A percentile compares a stretch with the other conserved stretches of the same genome.
These are phyloP conservation scores for Tilletia horrida DNA, from an alignment of 1,284 basidiomycete species.

Conservation along the genomic window DNA sequence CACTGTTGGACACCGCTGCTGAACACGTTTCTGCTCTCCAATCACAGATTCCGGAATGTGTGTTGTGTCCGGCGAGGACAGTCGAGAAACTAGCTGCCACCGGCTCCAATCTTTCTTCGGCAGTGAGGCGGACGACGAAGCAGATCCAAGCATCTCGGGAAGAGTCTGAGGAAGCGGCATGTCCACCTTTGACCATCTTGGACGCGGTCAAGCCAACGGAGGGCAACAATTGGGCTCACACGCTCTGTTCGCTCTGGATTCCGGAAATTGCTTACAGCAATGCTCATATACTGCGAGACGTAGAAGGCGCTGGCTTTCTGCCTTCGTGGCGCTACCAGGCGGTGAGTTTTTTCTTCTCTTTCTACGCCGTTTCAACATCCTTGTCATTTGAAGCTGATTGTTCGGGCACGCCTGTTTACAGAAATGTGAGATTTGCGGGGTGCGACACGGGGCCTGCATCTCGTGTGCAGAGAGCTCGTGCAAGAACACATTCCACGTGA, in stretches of 20 bases:
- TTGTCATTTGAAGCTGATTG: too few species aligned
- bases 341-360: constrained; percentile 25
- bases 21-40: neutral
- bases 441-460: constrained; percentile 67
- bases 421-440: constrained; percentile 57
- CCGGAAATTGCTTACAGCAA: constrained; percentile 79
- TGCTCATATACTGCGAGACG: constrained; percentile 66
- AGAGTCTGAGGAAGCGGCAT: neutral
- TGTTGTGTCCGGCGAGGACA: neutral
- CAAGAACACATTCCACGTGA: constrained; percentile 73
- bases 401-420: too few species aligned
- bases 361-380: constrained; percentile 10
- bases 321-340: constrained; percentile 56
- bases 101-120: neutral
- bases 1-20: neutral
- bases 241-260: constrained; percentile 81
- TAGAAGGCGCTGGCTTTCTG: constrained; percentile 81
- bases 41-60: constrained; percentile 2
- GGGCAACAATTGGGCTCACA: constrained; percentile 85
- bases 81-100: neutral
- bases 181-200: constrained; percentile 58
- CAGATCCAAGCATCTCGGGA: neutral
- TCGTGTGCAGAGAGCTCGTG: constrained; percentile 72
- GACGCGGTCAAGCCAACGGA: constrained; percentile 89
- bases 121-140: neutral